Evolutionary conservation across 2,329 filamentous ascomycete genomes (phyloP).

Genomic region (Aureobasidium sp.): DNA sequence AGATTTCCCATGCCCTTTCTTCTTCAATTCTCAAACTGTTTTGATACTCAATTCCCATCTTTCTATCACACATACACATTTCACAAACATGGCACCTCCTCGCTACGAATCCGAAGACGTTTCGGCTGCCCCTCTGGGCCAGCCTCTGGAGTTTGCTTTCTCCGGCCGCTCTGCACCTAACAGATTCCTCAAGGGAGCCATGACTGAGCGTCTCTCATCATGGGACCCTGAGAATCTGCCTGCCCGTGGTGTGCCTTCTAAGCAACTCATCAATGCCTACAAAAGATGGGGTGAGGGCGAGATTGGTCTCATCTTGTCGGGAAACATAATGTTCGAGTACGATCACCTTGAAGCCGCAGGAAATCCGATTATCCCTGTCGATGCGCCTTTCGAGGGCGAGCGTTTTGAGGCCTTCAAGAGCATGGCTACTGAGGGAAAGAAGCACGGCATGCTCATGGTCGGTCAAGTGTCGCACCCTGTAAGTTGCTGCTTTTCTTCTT

Average conservation of each 20-base stretch:
- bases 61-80: background rate
- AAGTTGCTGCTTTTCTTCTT: background rate
- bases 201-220: slow-evolving; percentile 57
- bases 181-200: slow-evolving; percentile 60
- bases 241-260: slow-evolving; percentile 47
- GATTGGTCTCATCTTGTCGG: slow-evolving; percentile 52
- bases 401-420: slow-evolving; percentile 55
- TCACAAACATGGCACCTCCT: slow-evolving; percentile 17
- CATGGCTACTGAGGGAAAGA: slow-evolving; percentile 49
- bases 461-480: slow-evolving; percentile 54
- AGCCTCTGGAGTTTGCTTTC: slow-evolving; percentile 40
- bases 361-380: slow-evolving; percentile 52
- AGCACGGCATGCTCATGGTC: slow-evolving; percentile 51
- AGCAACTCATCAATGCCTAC: slow-evolving; percentile 51
- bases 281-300: slow-evolving; percentile 54
- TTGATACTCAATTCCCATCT: background rate
- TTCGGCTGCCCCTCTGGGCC: slow-evolving; percentile 34
- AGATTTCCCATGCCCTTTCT: background rate
- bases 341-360: slow-evolving; percentile 51
- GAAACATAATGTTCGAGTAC: slow-evolving; percentile 58
- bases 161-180: slow-evolving; percentile 53
- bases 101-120: slow-evolving; percentile 36
- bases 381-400: slow-evolving; percentile 45
- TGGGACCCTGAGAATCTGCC: slow-evolving; percentile 50
- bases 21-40: background rate